phyloP scores from a whole-genome alignment of 1,284 basidiomycete genomes.

The Melanopsichium pennsylvanicum region DNA sequence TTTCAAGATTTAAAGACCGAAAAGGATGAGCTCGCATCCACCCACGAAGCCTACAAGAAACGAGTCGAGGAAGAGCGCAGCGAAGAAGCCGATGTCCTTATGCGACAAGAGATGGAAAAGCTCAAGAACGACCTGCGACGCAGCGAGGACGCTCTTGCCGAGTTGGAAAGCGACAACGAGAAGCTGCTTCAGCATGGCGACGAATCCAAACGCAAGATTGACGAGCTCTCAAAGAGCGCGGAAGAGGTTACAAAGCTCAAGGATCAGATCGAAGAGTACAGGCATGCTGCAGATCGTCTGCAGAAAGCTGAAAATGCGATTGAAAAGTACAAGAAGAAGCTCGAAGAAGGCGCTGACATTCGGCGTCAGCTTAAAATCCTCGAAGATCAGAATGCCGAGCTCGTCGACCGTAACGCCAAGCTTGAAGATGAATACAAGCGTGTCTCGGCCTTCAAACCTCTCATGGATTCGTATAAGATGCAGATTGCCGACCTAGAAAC shows the following conservation, averaged over 20 bases:
- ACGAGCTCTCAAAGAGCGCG: slow-evolving; percentile 81
- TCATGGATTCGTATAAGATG: slow-evolving; percentile 90
- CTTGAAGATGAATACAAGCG: slow-evolving; percentile 90
- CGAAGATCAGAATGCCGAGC: slow-evolving; percentile 88
- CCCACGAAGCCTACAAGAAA: slow-evolving; percentile 40
- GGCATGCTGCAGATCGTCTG: slow-evolving; percentile 84
- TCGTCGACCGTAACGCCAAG: slow-evolving; percentile 88
- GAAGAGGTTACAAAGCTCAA: slow-evolving; percentile 81
- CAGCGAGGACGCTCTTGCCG: slow-evolving; percentile 55
- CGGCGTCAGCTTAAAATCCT: slow-evolving; percentile 83
- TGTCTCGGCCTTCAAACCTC: slow-evolving; percentile 82
- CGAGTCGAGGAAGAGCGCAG: slow-evolving; percentile 43
- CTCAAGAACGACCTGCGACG: slow-evolving; percentile 49
- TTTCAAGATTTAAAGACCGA: slow-evolving; percentile 63
- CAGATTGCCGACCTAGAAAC: slow-evolving; percentile 84
- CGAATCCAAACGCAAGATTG: slow-evolving; percentile 68
- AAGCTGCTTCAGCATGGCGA: slow-evolving; percentile 27
- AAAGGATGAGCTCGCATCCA: slow-evolving; percentile 28
- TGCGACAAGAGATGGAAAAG: slow-evolving; percentile 53
- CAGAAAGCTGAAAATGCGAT: slow-evolving; percentile 96
- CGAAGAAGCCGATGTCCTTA: slow-evolving; percentile 46
- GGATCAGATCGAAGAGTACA: slow-evolving; percentile 85
- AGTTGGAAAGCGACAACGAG: slow-evolving; percentile 54
- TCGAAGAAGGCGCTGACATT: slow-evolving; percentile 89
- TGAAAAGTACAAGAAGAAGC: slow-evolving; percentile 98